Base-by-base conservation (phyloP, 164 flowering plant genomes). In the Warburgia ugandensis region DNA sequence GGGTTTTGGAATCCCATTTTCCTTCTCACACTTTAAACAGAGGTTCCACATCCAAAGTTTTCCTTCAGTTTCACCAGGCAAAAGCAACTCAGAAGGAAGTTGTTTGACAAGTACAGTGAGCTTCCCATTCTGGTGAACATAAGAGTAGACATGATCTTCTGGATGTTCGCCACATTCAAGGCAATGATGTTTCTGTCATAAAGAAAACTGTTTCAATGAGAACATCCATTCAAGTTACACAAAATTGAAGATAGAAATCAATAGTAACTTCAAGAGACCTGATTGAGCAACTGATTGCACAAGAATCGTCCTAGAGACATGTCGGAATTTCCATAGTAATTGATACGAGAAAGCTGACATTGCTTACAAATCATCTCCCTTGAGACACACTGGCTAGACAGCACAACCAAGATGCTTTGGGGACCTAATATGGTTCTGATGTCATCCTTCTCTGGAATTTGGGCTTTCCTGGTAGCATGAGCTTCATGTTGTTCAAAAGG, bases 1-100 rank as follows among this genome's bases (percentile, higher is more conserved):
- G 33, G 79, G 61, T 54, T 62, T 73, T 30, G 71, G 29, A 32
- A 49, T 54, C 21, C 78, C 81, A 54, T 66, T 69, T 30, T 23
- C 29, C 45, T 55, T 59, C 52, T 57, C 67, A 64, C 99, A 86
- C 62, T 77, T 78, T 46, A 78, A 78, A 69, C 99, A 94, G 11
- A 79, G 73, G 63, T 80, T 78, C 99, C 99, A 94, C 97, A 89
- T 94, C 99, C 99, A 94, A 50, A 94, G 68, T 62, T 83, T 86
- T 47, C 88, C 85, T 63, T 79, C 86, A 32, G 71, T 67, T 76
- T 81, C 82, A 37, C 97, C 87, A 50, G 96, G 86, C 68, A 89
- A 67, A 51, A 32, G 29, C 47, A 57, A 71, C 1, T 54, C 65
- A 0, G 14, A 16, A 4, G 76, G 76, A 63, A 83, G 72, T 38